Conservation (phyloP, 148 eudicot species). For the Cornus kousa region DNA sequence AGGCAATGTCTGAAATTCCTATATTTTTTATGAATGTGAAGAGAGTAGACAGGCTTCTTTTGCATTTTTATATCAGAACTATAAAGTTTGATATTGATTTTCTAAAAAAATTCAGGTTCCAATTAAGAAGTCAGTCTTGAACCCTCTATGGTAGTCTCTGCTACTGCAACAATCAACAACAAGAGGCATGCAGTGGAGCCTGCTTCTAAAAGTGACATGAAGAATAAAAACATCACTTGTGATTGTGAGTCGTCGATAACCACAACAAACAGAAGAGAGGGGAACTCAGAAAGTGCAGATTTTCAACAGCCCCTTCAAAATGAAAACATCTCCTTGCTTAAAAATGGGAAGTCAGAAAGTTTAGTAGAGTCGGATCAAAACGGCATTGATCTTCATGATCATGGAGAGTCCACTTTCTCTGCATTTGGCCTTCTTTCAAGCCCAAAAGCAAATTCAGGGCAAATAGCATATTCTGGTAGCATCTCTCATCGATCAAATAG, state of each 20-base stretch:
- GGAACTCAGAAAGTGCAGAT: neutral
- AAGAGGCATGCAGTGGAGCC: neutral
- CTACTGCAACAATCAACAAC: constrained; percentile 1
- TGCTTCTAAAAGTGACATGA: neutral
- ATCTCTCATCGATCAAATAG: constrained; percentile 38
- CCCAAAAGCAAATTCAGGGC: constrained; percentile 13
- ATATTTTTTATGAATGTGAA: no score
- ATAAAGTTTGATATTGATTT: neutral
- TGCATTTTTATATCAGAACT: neutral
- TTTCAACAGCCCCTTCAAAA: constrained; percentile 3
- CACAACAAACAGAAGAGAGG: neutral
- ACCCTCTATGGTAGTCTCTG: constrained; percentile 8
- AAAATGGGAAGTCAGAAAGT: constrained; percentile 10
- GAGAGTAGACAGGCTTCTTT: neutral
- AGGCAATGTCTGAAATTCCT: neutral
- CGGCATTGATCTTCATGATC: neutral
- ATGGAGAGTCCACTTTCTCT: neutral
- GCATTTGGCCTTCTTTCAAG: constrained; percentile 4
- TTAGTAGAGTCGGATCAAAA: neutral
- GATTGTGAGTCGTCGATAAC: neutral
- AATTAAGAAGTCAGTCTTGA: constrained; percentile 14
- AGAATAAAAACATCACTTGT: neutral
- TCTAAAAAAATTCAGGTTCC: constrained; percentile 3
- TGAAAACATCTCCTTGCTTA: constrained; percentile 8
- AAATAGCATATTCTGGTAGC: constrained; percentile 27